phyloP scores from a whole-genome alignment of 441 rosid species.

The Populus trichocarpa region DNA sequence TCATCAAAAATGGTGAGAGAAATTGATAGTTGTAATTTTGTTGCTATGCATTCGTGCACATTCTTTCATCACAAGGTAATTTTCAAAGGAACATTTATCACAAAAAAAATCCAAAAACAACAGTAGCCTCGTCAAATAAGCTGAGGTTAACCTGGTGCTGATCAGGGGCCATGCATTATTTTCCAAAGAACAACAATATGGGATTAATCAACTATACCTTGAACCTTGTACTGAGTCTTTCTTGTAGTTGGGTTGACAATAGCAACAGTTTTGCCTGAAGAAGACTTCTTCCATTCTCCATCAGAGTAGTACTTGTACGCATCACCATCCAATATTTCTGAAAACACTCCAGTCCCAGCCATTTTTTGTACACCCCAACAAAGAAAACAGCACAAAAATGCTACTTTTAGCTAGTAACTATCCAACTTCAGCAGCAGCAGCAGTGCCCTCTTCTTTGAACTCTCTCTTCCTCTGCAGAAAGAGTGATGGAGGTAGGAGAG shows the following conservation, averaged over 20 bases:
- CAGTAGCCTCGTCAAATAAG: too few species aligned
- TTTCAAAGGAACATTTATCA: background rate
- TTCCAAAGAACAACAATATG: background rate
- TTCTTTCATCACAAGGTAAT: background rate
- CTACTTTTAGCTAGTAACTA: background rate
- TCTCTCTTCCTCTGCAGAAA: background rate
- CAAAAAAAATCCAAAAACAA: background rate
- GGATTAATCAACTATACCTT: conserved; percentile 43
- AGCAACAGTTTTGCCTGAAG: conserved; percentile 74
- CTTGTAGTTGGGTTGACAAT: conserved; percentile 85
- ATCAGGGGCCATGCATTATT: background rate
- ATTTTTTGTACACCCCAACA: conserved; percentile 21
- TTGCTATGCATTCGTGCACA: background rate
- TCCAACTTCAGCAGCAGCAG: background rate
- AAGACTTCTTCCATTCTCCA: conserved; percentile 79
- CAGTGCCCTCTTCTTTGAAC: too few species aligned
- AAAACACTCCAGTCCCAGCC: conserved; percentile 79
- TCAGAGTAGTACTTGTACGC: conserved; percentile 70
- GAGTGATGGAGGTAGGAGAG: background rate
- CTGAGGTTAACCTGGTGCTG: background rate
- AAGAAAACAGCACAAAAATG: too few species aligned
- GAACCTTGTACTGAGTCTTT: conserved; percentile 88
- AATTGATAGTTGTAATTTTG: too few species aligned
- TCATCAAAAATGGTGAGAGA: too few species aligned
- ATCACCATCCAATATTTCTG: conserved; percentile 75